Evolutionary conservation across 768 basidiomycete species (phyloP).

Genomic region (Mycena capillaripes): DNA sequence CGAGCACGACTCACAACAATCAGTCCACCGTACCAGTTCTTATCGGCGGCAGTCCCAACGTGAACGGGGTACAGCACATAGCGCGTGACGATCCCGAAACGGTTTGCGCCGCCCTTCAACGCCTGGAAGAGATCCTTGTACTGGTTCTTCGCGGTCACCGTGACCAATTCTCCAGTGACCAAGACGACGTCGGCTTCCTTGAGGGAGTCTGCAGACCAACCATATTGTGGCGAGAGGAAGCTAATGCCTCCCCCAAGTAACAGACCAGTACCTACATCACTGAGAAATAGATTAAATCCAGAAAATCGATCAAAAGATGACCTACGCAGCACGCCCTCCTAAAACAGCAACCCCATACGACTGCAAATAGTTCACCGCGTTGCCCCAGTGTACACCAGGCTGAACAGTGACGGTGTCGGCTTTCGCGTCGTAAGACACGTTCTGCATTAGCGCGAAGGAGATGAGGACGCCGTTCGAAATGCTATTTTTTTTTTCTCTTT

Average conservation of each 20-base stretch:
- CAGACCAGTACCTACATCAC: neutral
- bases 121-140: neutral
- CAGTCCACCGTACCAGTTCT: neutral
- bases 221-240: neutral
- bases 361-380: neutral
- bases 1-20: neutral
- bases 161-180: neutral
- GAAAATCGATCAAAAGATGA: too few relatives aligned
- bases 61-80: neutral
- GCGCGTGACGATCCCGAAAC: neutral
- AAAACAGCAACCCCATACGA: neutral
- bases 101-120: neutral
- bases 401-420: neutral
- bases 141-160: neutral
- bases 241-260: neutral
- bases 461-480: neutral
- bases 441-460: neutral
- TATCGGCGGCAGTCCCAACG: neutral
- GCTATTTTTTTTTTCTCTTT: neutral
- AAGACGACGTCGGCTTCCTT: neutral
- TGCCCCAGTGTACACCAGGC: neutral
- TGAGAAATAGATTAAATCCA: too few relatives aligned
- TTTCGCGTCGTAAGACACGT: neutral
- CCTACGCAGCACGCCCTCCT: neutral
- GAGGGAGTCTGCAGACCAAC: neutral